Percentiles rank a stretch among this genome's conserved stretches.
These are phyloP conservation scores for Volvox africanus DNA, from an alignment of 139 green algal genomes.

Conservation along the genomic window DNA sequence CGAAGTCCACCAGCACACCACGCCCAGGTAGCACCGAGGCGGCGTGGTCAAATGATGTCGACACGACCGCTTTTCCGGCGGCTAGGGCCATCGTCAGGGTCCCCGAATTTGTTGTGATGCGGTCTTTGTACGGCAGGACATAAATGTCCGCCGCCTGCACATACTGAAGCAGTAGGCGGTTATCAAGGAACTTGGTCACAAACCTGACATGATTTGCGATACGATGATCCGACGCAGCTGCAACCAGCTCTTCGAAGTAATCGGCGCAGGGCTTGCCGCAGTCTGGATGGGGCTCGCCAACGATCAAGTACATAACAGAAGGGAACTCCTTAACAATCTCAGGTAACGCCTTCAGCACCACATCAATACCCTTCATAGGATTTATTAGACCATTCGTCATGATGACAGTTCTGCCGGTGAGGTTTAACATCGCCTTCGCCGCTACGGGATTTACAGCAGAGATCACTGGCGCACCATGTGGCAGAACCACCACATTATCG, in stretches of 20 bases:
- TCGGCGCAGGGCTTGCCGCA: background rate
- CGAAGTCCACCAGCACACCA: background rate
- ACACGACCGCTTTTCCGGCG: conserved; percentile 1
- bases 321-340: background rate
- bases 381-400: conserved; percentile 11
- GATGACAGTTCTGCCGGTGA: background rate
- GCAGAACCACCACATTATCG: background rate
- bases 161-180: background rate
- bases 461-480: background rate
- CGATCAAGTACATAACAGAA: background rate
- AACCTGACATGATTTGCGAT: background rate
- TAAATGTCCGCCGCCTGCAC: conserved; percentile 8
- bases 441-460: background rate
- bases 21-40: background rate
- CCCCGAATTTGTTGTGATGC: conserved; percentile 4
- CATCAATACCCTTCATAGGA: background rate
- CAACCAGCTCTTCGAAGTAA: background rate
- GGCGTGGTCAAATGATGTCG: background rate
- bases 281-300: background rate
- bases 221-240: background rate
- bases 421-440: background rate
- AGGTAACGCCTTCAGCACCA: background rate
- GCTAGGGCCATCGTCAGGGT: background rate
- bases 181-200: background rate
- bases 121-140: background rate